These are phyloP conservation scores for Paecilomyces dactylethromorphus DNA, from an alignment of 2,329 filamentous ascomycete species.

Conservation along the genomic window DNA sequence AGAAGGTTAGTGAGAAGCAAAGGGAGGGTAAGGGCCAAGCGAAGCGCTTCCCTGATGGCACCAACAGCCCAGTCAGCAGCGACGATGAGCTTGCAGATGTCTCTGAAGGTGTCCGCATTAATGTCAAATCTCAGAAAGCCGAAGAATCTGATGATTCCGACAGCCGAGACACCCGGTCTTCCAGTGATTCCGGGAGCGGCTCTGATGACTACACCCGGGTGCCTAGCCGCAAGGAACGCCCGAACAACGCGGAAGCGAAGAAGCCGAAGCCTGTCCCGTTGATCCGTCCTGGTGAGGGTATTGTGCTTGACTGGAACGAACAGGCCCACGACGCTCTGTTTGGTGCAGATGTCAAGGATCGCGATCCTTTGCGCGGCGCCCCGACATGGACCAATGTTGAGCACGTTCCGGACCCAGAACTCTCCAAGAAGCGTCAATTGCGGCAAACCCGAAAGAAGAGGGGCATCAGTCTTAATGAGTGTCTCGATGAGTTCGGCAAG, in stretches of 20 bases:
- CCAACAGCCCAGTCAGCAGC: conserved; percentile 20
- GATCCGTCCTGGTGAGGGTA: conserved; percentile 72
- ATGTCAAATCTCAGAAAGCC: conserved; percentile 4
- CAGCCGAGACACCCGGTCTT: conserved; percentile 12
- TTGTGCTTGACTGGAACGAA: conserved; percentile 79
- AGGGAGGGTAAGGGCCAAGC: conserved; percentile 7
- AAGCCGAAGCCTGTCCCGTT: conserved; percentile 46
- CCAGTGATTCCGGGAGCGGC: conserved; percentile 23
- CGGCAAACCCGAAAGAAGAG: conserved; percentile 62
- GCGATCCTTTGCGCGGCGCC: conserved; percentile 51
- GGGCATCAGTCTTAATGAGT: conserved; percentile 81
- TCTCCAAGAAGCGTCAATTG: conserved; percentile 57
- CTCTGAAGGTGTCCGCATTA: conserved; percentile 5
- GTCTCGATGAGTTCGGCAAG: conserved; percentile 88
- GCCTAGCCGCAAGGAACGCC: conserved; percentile 8
- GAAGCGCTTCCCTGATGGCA: conserved; percentile 7
- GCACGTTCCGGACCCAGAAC: conserved; percentile 53
- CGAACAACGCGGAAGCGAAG: conserved; percentile 3
- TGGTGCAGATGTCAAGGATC: conserved; percentile 31
- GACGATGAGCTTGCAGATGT: conserved; percentile 24
- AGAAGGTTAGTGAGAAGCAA: conserved; percentile 11
- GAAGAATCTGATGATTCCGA: conserved; percentile 13
- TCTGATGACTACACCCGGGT: conserved; percentile 20
- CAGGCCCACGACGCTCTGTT: conserved; percentile 69
- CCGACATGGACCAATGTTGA: conserved; percentile 52